A percentile compares a stretch with the other conserved stretches of the same genome.
These are phyloP conservation scores for Leccinum obscurum DNA, from an alignment of 768 basidiomycete species.

Conservation along the genomic window DNA sequence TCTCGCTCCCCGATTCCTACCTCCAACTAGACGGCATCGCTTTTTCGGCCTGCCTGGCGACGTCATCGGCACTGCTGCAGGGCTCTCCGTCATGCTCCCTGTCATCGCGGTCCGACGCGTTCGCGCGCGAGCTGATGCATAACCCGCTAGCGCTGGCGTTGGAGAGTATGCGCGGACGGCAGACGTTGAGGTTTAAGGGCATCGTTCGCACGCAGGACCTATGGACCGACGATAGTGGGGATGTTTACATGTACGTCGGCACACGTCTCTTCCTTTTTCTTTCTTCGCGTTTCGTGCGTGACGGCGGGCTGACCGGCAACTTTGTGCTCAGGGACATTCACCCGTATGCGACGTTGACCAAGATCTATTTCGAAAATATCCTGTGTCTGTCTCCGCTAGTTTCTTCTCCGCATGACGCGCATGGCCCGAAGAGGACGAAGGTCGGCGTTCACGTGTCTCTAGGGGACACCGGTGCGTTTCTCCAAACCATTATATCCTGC, in stretches of 20 bases:
- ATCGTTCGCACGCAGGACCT: constrained; percentile 52
- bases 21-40: constrained; percentile 73
- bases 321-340: constrained; percentile 60
- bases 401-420: constrained; percentile 22
- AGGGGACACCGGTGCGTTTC: constrained; percentile 58
- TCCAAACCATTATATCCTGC: neutral
- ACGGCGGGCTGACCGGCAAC: neutral
- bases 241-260: constrained; percentile 45
- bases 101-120: constrained; percentile 27
- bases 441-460: constrained; percentile 67
- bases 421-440: constrained; percentile 38
- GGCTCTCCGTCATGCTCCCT: constrained; percentile 23
- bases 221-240: constrained; percentile 60
- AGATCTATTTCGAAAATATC: constrained; percentile 68
- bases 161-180: constrained; percentile 79
- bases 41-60: constrained; percentile 53
- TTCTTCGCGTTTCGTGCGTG: neutral
- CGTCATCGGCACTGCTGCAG: constrained; percentile 32
- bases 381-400: constrained; percentile 53
- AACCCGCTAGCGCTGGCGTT: constrained; percentile 71
- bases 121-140: constrained; percentile 46
- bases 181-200: constrained; percentile 59
- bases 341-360: constrained; percentile 58
- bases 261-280: neutral
- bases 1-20: constrained; percentile 73